Conservation (phyloP, 345 rosid species). For the Lenwebbia sp. region DNA sequence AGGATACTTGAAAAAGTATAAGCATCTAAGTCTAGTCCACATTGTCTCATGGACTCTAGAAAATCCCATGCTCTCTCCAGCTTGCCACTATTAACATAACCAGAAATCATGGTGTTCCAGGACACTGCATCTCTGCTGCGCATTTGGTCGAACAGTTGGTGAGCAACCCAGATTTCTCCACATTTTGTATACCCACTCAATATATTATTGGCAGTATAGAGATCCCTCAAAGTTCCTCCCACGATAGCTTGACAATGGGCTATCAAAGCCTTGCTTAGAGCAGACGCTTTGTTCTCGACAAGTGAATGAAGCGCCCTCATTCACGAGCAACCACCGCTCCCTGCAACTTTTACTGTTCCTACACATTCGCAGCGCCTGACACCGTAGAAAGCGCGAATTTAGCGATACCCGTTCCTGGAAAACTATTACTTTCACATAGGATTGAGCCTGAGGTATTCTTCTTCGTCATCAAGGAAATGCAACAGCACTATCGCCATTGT, state of each 20-base stretch:
- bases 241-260: slow-evolving; percentile 41
- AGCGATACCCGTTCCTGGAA: neutral
- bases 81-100: slow-evolving; percentile 37
- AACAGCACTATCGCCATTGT: neutral
- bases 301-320: slow-evolving; percentile 24
- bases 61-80: slow-evolving; percentile 28
- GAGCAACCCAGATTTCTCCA: slow-evolving; percentile 16
- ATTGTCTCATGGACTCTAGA: slow-evolving; percentile 28
- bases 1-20: slow-evolving; percentile 51
- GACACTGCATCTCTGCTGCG: slow-evolving; percentile 39
- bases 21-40: slow-evolving; percentile 28
- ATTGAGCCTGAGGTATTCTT: neutral
- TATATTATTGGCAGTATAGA: slow-evolving; percentile 44
- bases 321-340: neutral
- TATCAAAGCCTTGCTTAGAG: slow-evolving; percentile 18
- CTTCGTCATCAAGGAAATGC: neutral
- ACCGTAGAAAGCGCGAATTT: neutral
- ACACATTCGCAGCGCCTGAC: neutral
- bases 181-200: slow-evolving; percentile 19
- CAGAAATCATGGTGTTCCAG: slow-evolving; percentile 72
- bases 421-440: neutral
- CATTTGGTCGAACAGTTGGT: slow-evolving; percentile 56
- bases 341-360: neutral
- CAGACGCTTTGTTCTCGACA: slow-evolving; percentile 7
- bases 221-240: slow-evolving; percentile 25